phyloP scores from a whole-genome alignment of 2,329 filamentous ascomycete species.

The Cercospora sp. region DNA sequence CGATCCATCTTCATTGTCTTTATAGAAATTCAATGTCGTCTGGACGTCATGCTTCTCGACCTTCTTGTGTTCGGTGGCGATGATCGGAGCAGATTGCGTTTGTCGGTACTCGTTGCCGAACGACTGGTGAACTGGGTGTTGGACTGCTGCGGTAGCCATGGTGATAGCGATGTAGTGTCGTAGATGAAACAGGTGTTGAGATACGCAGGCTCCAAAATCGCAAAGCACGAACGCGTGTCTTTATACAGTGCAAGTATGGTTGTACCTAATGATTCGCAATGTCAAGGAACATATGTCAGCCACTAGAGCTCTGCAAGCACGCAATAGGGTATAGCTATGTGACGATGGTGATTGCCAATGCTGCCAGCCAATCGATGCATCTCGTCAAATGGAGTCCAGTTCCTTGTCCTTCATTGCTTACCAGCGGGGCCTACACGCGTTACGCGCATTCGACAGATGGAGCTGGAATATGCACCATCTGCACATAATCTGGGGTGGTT shows the following conservation, averaged over 20 bases:
- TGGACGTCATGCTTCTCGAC: conserved; percentile 26
- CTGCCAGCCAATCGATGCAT: conserved; percentile 13
- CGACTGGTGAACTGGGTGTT: conserved; percentile 17
- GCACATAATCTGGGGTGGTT: neutral
- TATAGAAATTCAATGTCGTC: conserved; percentile 29
- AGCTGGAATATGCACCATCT: neutral
- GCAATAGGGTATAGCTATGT: conserved; percentile 22
- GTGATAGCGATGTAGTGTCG: neutral
- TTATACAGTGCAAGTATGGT: conserved; percentile 1
- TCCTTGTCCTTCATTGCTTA: neutral
- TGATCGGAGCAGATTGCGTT: conserved; percentile 9
- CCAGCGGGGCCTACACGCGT: neutral
- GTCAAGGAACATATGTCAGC: conserved; percentile 20
- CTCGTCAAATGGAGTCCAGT: neutral
- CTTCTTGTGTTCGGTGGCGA: conserved; percentile 15
- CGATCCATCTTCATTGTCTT: conserved; percentile 30
- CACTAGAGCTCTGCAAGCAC: conserved; percentile 17
- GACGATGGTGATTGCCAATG: conserved; percentile 21
- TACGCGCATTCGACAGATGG: neutral
- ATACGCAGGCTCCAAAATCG: neutral
- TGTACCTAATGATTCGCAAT: neutral
- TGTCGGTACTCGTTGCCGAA: conserved; percentile 14
- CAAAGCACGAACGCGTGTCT: neutral
- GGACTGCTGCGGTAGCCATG: conserved; percentile 29
- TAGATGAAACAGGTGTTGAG: neutral